These are phyloP conservation scores for Tolypocladium ovalisporum DNA, from an alignment of 2,329 filamentous ascomycete genomes.

Conservation along the genomic window DNA sequence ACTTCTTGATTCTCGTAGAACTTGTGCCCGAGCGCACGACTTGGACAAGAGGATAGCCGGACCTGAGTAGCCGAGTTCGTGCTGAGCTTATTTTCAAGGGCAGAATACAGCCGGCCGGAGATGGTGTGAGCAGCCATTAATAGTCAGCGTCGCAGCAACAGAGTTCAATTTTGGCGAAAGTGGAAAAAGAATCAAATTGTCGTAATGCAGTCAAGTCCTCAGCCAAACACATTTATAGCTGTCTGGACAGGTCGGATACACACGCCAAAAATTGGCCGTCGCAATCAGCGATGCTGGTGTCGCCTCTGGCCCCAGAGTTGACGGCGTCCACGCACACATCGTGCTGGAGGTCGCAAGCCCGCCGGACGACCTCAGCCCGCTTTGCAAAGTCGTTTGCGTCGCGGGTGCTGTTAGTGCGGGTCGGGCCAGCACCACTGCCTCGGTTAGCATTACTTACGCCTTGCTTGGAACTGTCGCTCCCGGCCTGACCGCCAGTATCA, in stretches of 20 bases:
- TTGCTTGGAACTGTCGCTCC: not conserved
- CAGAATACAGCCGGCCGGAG: not conserved
- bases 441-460: not conserved
- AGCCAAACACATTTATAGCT: not conserved
- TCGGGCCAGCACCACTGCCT: conserved; percentile 7
- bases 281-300: conserved; percentile 38
- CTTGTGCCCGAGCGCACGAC: not conserved
- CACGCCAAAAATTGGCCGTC: conserved; percentile 39
- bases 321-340: conserved; percentile 47
- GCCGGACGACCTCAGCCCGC: conserved; percentile 42
- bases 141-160: not conserved
- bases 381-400: conserved; percentile 28
- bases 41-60: not conserved
- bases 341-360: conserved; percentile 53
- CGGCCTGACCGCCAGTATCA: not conserved
- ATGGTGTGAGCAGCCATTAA: not conserved
- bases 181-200: not conserved
- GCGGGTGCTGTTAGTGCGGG: conserved; percentile 26
- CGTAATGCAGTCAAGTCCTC: not conserved
- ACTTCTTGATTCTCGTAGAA: not conserved
- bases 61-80: not conserved
- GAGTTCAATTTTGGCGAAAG: not conserved
- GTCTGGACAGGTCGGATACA: conserved; percentile 16
- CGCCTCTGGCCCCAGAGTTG: conserved; percentile 34
- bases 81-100: not conserved